Conservation (phyloP, 1,284 basidiomycete species). For the Malassezia sympodialis region DNA sequence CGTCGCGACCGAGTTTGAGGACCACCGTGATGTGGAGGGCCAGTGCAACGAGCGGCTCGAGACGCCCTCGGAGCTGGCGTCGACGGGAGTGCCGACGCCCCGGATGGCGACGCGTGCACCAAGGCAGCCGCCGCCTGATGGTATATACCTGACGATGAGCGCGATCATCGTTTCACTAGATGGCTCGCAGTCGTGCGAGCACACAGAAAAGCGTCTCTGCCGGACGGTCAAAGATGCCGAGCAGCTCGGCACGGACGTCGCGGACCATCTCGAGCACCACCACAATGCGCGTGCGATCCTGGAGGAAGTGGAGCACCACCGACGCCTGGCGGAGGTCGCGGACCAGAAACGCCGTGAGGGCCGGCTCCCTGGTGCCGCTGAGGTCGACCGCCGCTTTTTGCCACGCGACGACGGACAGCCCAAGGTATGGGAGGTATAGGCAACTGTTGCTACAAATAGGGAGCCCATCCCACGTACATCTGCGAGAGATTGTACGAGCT, state of each 20-base stretch:
- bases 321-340: conserved; percentile 39
- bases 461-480: conserved; percentile 42
- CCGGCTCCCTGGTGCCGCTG: conserved; percentile 3
- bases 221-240: conserved; percentile 28
- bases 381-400: conserved; percentile 36
- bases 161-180: conserved; percentile 47
- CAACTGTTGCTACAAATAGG: conserved; percentile 11
- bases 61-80: conserved; percentile 4
- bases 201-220: conserved; percentile 24
- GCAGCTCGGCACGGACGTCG: conserved; percentile 32
- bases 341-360: conserved; percentile 30
- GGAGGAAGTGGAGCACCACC: conserved; percentile 44
- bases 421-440: conserved; percentile 45
- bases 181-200: conserved; percentile 28
- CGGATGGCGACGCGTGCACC: neutral
- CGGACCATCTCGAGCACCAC: conserved; percentile 32
- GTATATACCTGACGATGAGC: conserved; percentile 26
- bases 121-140: conserved; percentile 20
- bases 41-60: conserved; percentile 28
- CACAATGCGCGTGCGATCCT: conserved; percentile 36
- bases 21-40: conserved; percentile 36
- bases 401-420: conserved; percentile 41
- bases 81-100: neutral
- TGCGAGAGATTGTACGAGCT: conserved; percentile 31
- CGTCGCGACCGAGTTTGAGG: conserved; percentile 54